Evolutionary conservation across 768 basidiomycete genomes (phyloP).

Genomic region (Xerocomus brunneocitrinus): DNA sequence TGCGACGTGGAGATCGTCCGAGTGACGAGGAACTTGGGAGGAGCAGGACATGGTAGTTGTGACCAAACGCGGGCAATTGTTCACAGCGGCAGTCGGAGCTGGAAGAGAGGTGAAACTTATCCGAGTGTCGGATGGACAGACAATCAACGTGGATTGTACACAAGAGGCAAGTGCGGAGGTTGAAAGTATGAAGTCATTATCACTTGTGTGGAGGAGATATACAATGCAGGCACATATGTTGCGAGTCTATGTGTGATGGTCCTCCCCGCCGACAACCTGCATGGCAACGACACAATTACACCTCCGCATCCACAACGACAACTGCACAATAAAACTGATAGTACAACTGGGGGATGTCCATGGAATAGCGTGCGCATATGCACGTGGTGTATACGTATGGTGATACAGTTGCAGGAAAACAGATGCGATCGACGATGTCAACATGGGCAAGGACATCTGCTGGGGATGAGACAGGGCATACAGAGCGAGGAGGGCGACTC

Average conservation of each 20-base stretch:
- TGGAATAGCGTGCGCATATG: slow-evolving; percentile 34
- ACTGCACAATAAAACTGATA: slow-evolving; percentile 16
- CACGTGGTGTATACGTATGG: slow-evolving; percentile 32
- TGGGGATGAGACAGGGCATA: background rate
- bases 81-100: background rate
- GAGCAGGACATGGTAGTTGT: background rate
- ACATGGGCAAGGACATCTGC: slow-evolving; percentile 23
- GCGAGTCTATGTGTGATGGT: slow-evolving; percentile 21
- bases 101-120: slow-evolving; percentile 15
- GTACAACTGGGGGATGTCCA: slow-evolving; percentile 27
- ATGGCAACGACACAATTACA: slow-evolving; percentile 12
- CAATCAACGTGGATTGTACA: background rate
- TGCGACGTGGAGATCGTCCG: slow-evolving; percentile 34
- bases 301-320: slow-evolving; percentile 11
- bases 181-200: slow-evolving; percentile 30
- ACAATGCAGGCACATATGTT: slow-evolving; percentile 27
- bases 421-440: slow-evolving; percentile 32
- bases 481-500: slow-evolving; percentile 1
- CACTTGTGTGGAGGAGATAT: slow-evolving; percentile 13
- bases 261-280: slow-evolving; percentile 23
- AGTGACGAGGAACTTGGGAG: slow-evolving; percentile 25
- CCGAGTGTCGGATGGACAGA: slow-evolving; percentile 21
- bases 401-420: slow-evolving; percentile 29
- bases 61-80: background rate
- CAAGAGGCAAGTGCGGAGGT: background rate